Percentiles rank a stretch among this genome's conserved stretches.
Conservation (phyloP, 163 green algal species). For the Scenedesmus sp. region DNA sequence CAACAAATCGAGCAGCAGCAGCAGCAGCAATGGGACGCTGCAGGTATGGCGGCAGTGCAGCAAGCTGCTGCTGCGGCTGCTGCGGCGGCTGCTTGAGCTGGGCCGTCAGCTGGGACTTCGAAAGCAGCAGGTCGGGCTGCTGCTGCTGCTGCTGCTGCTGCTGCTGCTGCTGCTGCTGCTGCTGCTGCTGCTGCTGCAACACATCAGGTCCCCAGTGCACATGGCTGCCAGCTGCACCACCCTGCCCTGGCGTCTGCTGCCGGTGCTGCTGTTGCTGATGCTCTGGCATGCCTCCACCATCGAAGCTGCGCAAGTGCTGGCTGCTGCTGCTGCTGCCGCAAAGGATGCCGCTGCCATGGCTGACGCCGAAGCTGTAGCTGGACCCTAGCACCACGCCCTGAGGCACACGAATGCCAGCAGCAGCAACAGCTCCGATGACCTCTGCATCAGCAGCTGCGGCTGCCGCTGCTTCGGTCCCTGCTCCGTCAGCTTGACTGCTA, state of each 20-base stretch:
- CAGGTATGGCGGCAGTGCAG: not conserved
- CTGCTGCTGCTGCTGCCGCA: not conserved
- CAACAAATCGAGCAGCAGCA: not conserved
- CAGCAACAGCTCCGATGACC: slow-evolving; percentile 8
- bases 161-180: slow-evolving; percentile 21
- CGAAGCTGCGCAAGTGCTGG: not conserved
- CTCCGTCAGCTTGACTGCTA: not conserved
- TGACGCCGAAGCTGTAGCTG: not conserved
- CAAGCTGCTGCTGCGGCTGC: not conserved
- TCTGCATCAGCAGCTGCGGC: not conserved
- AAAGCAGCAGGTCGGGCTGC: not conserved
- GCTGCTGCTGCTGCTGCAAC: not conserved
- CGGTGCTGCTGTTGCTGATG: not conserved
- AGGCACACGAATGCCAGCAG: slow-evolving; percentile 28
- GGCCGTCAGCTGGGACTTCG: not conserved
- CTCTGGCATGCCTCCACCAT: not conserved
- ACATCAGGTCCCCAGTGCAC: not conserved
- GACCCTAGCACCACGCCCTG: slow-evolving; percentile 11
- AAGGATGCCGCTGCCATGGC: not conserved
- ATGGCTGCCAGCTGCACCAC: not conserved
- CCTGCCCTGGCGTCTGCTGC: not conserved
- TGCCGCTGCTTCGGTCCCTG: not conserved
- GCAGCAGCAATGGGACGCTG: not conserved
- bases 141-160: slow-evolving; percentile 19
- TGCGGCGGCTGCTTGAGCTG: not conserved